Evolutionary conservation across 2,329 filamentous ascomycete genomes (phyloP).

Genomic region (Trichophyton rubrum): DNA sequence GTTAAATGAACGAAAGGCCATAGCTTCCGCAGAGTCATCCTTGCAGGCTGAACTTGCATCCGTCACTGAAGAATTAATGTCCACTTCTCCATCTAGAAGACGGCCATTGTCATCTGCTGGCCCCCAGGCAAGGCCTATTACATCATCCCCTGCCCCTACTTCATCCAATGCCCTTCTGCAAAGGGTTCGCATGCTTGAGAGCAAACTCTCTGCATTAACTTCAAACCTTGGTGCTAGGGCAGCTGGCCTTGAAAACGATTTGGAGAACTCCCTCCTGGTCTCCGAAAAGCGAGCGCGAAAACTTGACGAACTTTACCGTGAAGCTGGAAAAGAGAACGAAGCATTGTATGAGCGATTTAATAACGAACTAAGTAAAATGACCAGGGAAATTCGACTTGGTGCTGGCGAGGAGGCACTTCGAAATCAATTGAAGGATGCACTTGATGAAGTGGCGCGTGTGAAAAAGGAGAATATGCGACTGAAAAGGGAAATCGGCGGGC

Average conservation of each 20-base stretch:
- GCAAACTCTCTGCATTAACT: constrained; percentile 48
- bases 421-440: constrained; percentile 54
- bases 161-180: constrained; percentile 23
- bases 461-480: constrained; percentile 78
- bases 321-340: constrained; percentile 82
- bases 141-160: constrained; percentile 14
- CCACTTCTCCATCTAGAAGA: constrained; percentile 15
- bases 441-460: constrained; percentile 63
- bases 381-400: constrained; percentile 60
- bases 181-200: constrained; percentile 55
- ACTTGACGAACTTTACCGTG: constrained; percentile 79
- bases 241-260: constrained; percentile 53
- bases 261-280: constrained; percentile 58
- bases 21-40: constrained; percentile 55
- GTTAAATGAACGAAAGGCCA: constrained; percentile 63
- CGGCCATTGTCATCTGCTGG: constrained; percentile 27
- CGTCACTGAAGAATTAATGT: constrained; percentile 67
- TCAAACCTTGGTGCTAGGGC: constrained; percentile 50
- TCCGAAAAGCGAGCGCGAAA: constrained; percentile 67
- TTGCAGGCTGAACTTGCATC: constrained; percentile 65
- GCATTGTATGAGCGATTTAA: constrained; percentile 87
- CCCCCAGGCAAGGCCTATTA: constrained; percentile 19
- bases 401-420: constrained; percentile 71
- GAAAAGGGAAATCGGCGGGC: constrained; percentile 67
- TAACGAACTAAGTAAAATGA: constrained; percentile 71